Percentiles rank a stretch among this genome's conserved stretches.
Conservation (phyloP, 164 flowering plant species). For the Macadamia tetraphylla region DNA sequence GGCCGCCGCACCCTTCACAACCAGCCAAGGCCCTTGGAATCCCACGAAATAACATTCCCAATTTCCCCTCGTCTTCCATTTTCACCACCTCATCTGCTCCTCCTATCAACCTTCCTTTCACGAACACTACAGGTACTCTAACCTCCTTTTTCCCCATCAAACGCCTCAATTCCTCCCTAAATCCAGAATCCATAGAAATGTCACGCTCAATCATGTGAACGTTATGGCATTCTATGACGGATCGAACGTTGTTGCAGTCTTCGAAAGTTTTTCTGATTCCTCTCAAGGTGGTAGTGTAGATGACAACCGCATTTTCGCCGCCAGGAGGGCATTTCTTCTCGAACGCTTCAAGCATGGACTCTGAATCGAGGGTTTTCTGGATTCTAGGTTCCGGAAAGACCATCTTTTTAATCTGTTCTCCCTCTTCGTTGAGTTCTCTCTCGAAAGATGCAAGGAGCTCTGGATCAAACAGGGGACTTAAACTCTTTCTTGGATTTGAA, state of each 20-base stretch:
- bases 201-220: conserved; percentile 65
- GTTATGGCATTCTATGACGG: conserved; percentile 47
- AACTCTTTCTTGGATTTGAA: conserved; percentile 35
- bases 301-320: conserved; percentile 60
- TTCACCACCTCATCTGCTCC: conserved; percentile 71
- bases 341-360: conserved; percentile 33
- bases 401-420: conserved; percentile 61
- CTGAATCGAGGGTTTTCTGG: conserved; percentile 17
- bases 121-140: conserved; percentile 73
- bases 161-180: conserved; percentile 64
- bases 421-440: conserved; percentile 48
- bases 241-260: conserved; percentile 73
- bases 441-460: conserved; percentile 54
- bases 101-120: conserved; percentile 82
- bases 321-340: conserved; percentile 70
- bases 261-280: conserved; percentile 93
- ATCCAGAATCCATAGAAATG: conserved; percentile 87
- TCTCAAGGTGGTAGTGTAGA: conserved; percentile 87
- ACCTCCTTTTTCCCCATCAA: conserved; percentile 55
- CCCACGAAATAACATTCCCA: conserved; percentile 48
- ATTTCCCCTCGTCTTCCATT: conserved; percentile 78
- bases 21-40: conserved; percentile 35
- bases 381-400: conserved; percentile 25
- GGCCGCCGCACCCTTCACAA: conserved; percentile 67
- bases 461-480: conserved; percentile 77